Base-by-base conservation (phyloP, 768 basidiomycete genomes). In the Serendipita indica region DNA sequence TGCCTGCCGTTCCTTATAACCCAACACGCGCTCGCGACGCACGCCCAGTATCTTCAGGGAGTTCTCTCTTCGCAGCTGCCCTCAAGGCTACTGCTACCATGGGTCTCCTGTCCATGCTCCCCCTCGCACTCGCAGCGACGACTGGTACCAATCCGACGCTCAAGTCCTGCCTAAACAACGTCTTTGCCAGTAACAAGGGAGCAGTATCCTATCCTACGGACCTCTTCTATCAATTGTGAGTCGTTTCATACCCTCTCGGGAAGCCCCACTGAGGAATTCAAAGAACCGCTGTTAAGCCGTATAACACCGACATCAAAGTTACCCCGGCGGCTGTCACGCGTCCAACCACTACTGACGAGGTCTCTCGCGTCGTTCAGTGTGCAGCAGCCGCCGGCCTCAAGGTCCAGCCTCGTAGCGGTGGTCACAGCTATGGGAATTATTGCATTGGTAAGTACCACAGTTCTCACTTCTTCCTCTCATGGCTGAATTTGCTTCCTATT, bases 341-440 rank as follows among this genome's bases (percentile, higher is more conserved):
- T 3, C 67, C 66, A 27, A 54, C 30, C 18, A 54, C 43, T 18
- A 39, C 58, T 16, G 32, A 66, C 56, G 33, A 33, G 57, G 60
- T 67, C 25, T 35, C 63, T 2, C 30, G 54, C 12, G 62, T 65
- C 57, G 62, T 67, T 30, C 62, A 64, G 56, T 64, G 64, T 35
- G 65, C 66, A 2, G 62, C 58, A 3, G 61, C 59, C 14, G 59
- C 60, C 58, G 45, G 54, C 30, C 62, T 64, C 20, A 65, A 65
- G 25, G 65, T 67, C n/a, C 64, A 63, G 2, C 61, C 54, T 20
- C 64, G 64, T 60, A 22, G 61, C 33, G 61, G 62, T 1, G 68
- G 69, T 1, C 69, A 69, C 57, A 62, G 60, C 22, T 68, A 68
- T 45, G 63, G 62, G 14, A 60, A 60, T 16, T 65, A 60, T 39